Evolutionary conservation across 2,329 filamentous ascomycete species (phyloP).

Genomic region (Geoglossum cookeanum): DNA sequence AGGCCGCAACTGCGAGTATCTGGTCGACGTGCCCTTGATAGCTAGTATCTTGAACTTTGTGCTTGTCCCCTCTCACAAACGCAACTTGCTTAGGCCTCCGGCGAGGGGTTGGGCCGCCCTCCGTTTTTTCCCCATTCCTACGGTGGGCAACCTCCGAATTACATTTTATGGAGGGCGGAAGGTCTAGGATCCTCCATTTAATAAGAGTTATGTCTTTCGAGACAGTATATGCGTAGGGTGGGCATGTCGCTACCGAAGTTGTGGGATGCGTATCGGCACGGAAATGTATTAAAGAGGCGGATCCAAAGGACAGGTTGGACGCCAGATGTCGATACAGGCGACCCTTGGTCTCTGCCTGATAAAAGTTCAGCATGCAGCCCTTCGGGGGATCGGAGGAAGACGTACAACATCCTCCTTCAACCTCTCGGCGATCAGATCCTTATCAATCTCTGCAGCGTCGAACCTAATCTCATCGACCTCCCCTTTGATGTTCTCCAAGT

Average conservation of each 20-base stretch:
- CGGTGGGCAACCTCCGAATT: slow-evolving; percentile 10
- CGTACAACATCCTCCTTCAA: slow-evolving; percentile 69
- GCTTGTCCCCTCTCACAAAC: slow-evolving; percentile 41
- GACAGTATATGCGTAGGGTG: slow-evolving; percentile 72
- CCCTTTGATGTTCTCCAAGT: slow-evolving; percentile 73
- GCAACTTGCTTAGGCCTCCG: slow-evolving; percentile 43
- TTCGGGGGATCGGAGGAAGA: slow-evolving; percentile 5
- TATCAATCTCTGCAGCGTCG: slow-evolving; percentile 83
- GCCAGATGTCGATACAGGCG: slow-evolving; percentile 70
- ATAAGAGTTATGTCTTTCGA: slow-evolving; percentile 69
- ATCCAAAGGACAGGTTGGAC: slow-evolving; percentile 47
- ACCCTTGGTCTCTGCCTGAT: slow-evolving; percentile 63
- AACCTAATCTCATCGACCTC: slow-evolving; percentile 75
- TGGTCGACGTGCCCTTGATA: slow-evolving; percentile 62
- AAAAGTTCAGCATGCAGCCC: slow-evolving; percentile 5
- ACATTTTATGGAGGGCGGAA: slow-evolving; percentile 21
- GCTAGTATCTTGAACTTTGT: slow-evolving; percentile 39
- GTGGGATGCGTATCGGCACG: slow-evolving; percentile 59
- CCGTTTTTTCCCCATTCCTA: slow-evolving; percentile 15
- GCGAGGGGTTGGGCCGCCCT: slow-evolving; percentile 19
- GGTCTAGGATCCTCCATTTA: slow-evolving; percentile 71
- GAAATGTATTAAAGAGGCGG: slow-evolving; percentile 51
- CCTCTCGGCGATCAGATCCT: slow-evolving; percentile 76
- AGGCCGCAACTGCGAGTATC: slow-evolving; percentile 73
- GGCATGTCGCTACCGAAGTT: slow-evolving; percentile 60